Conservation (phyloP, 2,329 filamentous ascomycete species). For the Pseudocercospora vitis region DNA sequence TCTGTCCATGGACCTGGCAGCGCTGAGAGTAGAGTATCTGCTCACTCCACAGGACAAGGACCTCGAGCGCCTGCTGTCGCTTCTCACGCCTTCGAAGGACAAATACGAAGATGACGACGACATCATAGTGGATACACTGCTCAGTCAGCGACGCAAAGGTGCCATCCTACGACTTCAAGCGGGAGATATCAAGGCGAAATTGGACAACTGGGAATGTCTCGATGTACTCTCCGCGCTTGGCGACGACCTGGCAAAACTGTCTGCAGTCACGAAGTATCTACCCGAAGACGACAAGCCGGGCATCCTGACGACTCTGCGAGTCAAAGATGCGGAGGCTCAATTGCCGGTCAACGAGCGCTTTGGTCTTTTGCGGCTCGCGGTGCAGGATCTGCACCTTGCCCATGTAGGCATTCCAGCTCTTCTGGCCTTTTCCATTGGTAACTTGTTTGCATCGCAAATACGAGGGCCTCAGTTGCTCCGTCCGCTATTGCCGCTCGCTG, state of each 20-base stretch:
- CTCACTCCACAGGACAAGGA: constrained; percentile 74
- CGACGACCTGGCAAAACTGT: constrained; percentile 74
- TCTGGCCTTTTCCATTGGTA: constrained; percentile 71
- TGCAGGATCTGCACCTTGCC: constrained; percentile 67
- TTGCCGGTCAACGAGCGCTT: constrained; percentile 68
- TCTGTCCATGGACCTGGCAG: constrained; percentile 24
- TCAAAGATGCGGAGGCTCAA: constrained; percentile 63
- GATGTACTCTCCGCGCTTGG: constrained; percentile 68
- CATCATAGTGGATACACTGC: constrained; percentile 87
- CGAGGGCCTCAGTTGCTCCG: constrained; percentile 68
- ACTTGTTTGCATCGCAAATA: constrained; percentile 59
- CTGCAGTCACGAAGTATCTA: constrained; percentile 88
- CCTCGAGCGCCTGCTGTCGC: constrained; percentile 74
- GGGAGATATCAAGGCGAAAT: constrained; percentile 61
- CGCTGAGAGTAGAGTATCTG: constrained; percentile 69
- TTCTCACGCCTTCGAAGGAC: constrained; percentile 89
- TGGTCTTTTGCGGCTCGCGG: constrained; percentile 60
- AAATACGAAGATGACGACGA: constrained; percentile 89
- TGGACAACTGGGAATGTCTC: constrained; percentile 66
- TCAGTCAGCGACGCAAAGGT: constrained; percentile 83
- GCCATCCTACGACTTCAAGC: constrained; percentile 73
- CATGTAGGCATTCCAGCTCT: constrained; percentile 85
- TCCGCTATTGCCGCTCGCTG: constrained; percentile 51
- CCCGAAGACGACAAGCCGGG: constrained; percentile 94
- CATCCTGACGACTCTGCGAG: constrained; percentile 68